Conservation (phyloP, 495 filamentous ascomycete genomes). For the Hypoxylon cercidicola region DNA sequence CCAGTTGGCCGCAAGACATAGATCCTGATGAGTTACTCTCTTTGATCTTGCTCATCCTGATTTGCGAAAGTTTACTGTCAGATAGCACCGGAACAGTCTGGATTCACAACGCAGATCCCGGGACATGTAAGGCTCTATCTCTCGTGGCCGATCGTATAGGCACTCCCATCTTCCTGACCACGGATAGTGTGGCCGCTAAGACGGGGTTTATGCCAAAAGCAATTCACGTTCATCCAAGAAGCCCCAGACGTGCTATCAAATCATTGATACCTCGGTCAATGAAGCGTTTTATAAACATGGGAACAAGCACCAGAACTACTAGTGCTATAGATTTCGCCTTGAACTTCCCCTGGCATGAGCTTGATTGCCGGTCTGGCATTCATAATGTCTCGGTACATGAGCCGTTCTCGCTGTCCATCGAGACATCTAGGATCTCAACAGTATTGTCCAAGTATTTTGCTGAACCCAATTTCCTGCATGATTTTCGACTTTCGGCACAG, state of each 20-base stretch:
- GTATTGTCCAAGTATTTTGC: conserved; percentile 1
- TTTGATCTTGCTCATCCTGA: not conserved
- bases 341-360: not conserved
- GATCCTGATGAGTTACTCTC: conserved; percentile 1
- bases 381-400: not conserved
- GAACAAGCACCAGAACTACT: not conserved
- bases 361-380: not conserved
- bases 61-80: conserved; percentile 4
- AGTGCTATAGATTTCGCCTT: not conserved
- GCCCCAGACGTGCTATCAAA: not conserved
- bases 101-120: conserved; percentile 1
- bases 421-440: not conserved
- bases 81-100: conserved; percentile 4
- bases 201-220: not conserved
- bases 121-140: not conserved
- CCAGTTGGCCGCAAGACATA: not conserved
- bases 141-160: not conserved
- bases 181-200: not conserved
- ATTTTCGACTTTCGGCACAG: not conserved
- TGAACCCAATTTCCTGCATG: not conserved
- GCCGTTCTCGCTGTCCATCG: not conserved
- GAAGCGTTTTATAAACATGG: not conserved
- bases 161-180: not conserved
- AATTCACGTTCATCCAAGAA: conserved; percentile 7
- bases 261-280: conserved; percentile 2